These are phyloP conservation scores for Ophiostoma sp. DNA, from an alignment of 2,329 filamentous ascomycete species.

Conservation along the genomic window DNA sequence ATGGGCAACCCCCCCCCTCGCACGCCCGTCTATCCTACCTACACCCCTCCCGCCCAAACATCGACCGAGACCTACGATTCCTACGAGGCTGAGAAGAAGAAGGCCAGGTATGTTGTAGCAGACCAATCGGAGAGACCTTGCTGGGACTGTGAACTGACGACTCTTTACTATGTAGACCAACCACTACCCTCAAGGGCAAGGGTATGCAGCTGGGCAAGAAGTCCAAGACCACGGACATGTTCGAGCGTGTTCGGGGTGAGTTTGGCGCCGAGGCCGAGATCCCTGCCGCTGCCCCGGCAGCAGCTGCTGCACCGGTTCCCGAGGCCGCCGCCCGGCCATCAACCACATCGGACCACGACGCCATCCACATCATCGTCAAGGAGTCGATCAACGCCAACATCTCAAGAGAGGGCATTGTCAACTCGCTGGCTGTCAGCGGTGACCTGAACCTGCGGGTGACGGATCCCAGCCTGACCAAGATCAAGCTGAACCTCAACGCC, in stretches of 20 bases:
- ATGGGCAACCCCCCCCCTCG: constrained; percentile 51
- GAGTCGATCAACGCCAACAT: constrained; percentile 89
- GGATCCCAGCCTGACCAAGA: constrained; percentile 81
- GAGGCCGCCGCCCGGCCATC: constrained; percentile 45
- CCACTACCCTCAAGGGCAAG: constrained; percentile 73
- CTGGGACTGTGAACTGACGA: background rate
- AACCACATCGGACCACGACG: constrained; percentile 69
- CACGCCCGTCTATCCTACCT: constrained; percentile 79
- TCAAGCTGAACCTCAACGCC: constrained; percentile 76
- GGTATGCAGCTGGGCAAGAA: constrained; percentile 99
- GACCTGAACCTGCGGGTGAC: constrained; percentile 87
- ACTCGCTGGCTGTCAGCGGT: constrained; percentile 82
- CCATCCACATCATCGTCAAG: constrained; percentile 80
- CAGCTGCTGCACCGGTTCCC: constrained; percentile 33
- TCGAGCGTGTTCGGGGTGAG: constrained; percentile 88
- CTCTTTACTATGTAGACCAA: background rate
- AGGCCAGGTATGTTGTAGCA: constrained; percentile 61
- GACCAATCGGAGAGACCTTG: background rate
- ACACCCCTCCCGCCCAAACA: constrained; percentile 65
- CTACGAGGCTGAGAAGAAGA: constrained; percentile 98
- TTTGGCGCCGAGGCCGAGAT: constrained; percentile 82
- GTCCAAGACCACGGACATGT: constrained; percentile 95
- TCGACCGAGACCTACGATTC: constrained; percentile 81
- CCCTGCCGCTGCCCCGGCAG: constrained; percentile 59
- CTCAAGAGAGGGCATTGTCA: constrained; percentile 79